Percentiles rank a stretch among this genome's conserved stretches.
Conservation (phyloP, 768 basidiomycete species). For the Mycena pura region DNA sequence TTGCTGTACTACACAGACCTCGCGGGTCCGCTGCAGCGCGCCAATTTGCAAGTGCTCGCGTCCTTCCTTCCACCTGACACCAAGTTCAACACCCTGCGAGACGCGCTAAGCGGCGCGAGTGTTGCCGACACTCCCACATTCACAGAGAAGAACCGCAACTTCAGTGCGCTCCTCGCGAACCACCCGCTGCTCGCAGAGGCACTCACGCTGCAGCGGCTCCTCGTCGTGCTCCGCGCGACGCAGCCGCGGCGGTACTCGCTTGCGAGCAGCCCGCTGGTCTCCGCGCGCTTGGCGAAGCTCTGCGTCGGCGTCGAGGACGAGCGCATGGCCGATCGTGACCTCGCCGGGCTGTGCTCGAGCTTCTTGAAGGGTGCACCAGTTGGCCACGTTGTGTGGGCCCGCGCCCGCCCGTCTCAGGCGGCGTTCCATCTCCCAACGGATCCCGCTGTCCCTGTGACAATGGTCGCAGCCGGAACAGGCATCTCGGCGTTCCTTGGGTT, state of each 20-base stretch:
- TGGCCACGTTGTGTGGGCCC: constrained; percentile 16
- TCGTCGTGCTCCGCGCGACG: constrained; percentile 14
- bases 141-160: constrained; percentile 15
- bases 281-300: background rate
- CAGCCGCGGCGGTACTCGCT: constrained; percentile 19
- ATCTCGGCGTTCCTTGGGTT: constrained; percentile 22
- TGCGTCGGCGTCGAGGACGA: constrained; percentile 19
- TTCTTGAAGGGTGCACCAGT: constrained; percentile 11
- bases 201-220: constrained; percentile 9
- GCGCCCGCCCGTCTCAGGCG: constrained; percentile 6
- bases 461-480: constrained; percentile 21
- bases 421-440: constrained; percentile 22
- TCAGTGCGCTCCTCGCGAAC: constrained; percentile 1
- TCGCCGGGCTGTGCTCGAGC: constrained; percentile 17
- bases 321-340: constrained; percentile 9
- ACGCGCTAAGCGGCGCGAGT: background rate
- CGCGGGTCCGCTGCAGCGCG: constrained; percentile 17
- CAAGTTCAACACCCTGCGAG: constrained; percentile 4
- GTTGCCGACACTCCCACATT: background rate
- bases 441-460: constrained; percentile 12
- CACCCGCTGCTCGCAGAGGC: constrained; percentile 11
- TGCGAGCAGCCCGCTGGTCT: constrained; percentile 15
- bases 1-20: constrained; percentile 18
- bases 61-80: constrained; percentile 16
- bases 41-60: background rate